Evolutionary conservation across 768 basidiomycete genomes (phyloP), one percentile per base, ranked within the genome.

Genomic region (Daedaleopsis sinensis): DNA sequence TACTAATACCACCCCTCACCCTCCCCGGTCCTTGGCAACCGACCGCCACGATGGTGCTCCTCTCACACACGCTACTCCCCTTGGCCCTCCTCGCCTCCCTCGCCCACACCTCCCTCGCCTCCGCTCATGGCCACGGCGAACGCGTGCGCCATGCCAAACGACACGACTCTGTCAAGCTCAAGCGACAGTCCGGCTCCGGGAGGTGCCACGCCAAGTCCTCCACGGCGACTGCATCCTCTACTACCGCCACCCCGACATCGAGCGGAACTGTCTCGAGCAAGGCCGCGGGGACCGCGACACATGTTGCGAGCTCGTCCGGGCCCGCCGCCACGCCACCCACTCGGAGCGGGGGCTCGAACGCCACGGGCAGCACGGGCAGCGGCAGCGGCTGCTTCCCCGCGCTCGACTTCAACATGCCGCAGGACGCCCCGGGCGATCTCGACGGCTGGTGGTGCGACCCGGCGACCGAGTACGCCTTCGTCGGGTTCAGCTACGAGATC

Each of bases 401-500:
- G 21, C 52, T 79, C 39, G 68, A 76, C 1, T 90, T 89, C 66
- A 70, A 65, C 11, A 89, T 84, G 84, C 90, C 89, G 3, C 67
- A 71, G 1, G 50, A 67, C 1, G 68, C 82, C 10, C 87, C 88
- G 0, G 58, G 70, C 1, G 61, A 68, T 62, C 62, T 58, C 50
- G 59, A 62, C 1, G 49, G 50, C 23, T 78, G 77, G 77, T 78
- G 89, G 90, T 93, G 90, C 69, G 70, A 82, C 57, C 70, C 74
- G 39, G 73, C 75, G 56, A 84, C 82, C 0, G 90, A 93, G 70
- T 91, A 90, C 65, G 90, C 83, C 0, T 92, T 92, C 69, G 73
- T 91, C 52, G 90, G 89, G 0, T 88, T 92, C 73, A 88, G 88
- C 70, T 92, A 92, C 65, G 89, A 89, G 67, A 79, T 91, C 23